A percentile compares a stretch with the other conserved stretches of the same genome.
These are phyloP conservation scores for Alloteropsis angusta DNA, from an alignment of 202 grass and related monocot genomes.

Conservation along the genomic window DNA sequence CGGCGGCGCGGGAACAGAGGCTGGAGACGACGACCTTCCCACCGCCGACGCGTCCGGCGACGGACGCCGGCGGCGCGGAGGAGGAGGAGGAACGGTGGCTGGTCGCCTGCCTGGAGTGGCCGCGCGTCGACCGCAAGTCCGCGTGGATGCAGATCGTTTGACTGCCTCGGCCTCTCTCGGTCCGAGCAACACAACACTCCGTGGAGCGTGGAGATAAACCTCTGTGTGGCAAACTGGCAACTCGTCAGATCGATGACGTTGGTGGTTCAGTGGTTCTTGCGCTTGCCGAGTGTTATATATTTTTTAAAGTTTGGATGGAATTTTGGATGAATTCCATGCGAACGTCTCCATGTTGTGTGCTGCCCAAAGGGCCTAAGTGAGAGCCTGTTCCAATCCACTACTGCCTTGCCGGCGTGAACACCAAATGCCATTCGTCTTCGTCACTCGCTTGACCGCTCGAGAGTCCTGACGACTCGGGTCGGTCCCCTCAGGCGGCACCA, in stretches of 20 bases:
- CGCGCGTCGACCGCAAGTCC: constrained; percentile 15
- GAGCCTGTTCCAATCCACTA: neutral
- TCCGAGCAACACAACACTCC: too few species aligned
- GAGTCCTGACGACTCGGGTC: neutral
- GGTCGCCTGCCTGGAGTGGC: constrained; percentile 30
- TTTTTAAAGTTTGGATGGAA: too few species aligned
- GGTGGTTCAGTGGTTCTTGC: too few species aligned
- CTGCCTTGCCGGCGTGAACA: neutral
- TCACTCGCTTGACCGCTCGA: neutral
- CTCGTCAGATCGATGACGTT: neutral
- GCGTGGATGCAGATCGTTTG: constrained; percentile 45
- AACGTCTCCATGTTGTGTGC: neutral
- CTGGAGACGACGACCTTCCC: neutral
- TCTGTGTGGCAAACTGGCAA: too few species aligned
- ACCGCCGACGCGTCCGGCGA: neutral
- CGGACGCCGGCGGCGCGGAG: neutral
- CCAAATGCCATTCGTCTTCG: neutral
- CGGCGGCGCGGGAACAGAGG: neutral
- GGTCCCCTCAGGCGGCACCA: neutral
- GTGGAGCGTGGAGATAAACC: too few species aligned
- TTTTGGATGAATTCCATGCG: neutral
- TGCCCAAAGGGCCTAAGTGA: too few species aligned
- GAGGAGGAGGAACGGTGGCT: constrained; percentile 33
- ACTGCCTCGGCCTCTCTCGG: too few species aligned
- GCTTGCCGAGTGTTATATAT: neutral